A percentile compares a stretch with the other conserved stretches of the same genome.
These are phyloP conservation scores for Pythium aquatile DNA, from an alignment of 352 stramenopile genomes.

Conservation along the genomic window DNA sequence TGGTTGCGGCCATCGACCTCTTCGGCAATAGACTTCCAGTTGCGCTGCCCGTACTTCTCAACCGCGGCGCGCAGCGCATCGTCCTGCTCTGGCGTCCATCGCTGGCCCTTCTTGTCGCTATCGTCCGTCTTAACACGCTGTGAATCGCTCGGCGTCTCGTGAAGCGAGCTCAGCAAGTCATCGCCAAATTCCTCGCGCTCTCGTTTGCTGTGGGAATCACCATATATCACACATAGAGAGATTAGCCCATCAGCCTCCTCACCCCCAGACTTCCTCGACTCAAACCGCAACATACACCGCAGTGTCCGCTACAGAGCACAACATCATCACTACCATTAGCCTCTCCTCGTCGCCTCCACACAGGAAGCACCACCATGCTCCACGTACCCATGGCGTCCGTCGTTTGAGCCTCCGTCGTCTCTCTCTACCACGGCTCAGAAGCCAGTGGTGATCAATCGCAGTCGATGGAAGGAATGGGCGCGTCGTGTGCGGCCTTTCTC, in stretches of 20 bases:
- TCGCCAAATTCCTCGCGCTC: slow-evolving; percentile 38
- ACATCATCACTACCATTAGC: slow-evolving; percentile 1
- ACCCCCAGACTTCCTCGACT: not conserved
- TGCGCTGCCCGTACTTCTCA: slow-evolving; percentile 71
- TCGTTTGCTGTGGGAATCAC: slow-evolving; percentile 37
- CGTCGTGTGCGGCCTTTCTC: not conserved
- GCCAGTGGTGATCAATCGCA: not conserved
- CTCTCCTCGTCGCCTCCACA: not conserved
- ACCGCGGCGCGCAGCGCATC: slow-evolving; percentile 70
- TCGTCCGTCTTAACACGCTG: slow-evolving; percentile 46
- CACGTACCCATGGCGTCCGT: not conserved
- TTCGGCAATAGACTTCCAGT: slow-evolving; percentile 76
- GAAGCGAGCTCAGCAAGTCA: slow-evolving; percentile 42
- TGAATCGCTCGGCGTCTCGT: slow-evolving; percentile 48
- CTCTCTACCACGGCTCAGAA: not conserved
- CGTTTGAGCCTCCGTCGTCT: not conserved
- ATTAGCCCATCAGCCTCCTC: not conserved
- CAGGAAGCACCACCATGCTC: not conserved
- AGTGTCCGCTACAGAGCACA: slow-evolving; percentile 10
- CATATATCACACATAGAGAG: not conserved
- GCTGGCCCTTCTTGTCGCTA: slow-evolving; percentile 56
- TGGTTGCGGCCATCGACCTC: slow-evolving; percentile 49
- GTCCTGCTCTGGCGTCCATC: slow-evolving; percentile 79
- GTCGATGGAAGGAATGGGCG: not conserved
- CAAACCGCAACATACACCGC: slow-evolving; percentile 7